Evolutionary conservation across 306 rosid genomes (phyloP), one percentile per base, ranked within the genome.

Genomic region (Erythrophleum fordii): DNA sequence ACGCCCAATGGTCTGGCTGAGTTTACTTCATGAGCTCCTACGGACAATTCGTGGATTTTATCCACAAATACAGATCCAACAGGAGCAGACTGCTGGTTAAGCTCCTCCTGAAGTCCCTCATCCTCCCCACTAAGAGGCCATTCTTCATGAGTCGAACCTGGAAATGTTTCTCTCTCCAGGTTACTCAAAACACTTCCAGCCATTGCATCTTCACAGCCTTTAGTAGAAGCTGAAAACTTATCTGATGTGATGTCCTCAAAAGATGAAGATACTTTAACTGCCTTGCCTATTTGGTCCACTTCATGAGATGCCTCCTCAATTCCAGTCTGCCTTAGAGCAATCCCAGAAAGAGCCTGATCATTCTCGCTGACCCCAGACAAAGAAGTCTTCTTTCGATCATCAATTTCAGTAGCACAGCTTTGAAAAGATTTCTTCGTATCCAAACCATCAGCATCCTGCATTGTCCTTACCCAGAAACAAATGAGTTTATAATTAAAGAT

Each of bases 401-500:
- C 86, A 64, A 76, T 74, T 77, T 82, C 76, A 78, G 84, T 62
- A 86, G 73, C 91, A 68, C 72, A 25, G 81, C 59, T 76, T 73
- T 61, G 82, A 85, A 56, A 41, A 75, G 83, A 84, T 72, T 87
- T 84, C 75, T 37, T 80, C 77, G 64, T 58, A 72, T 76, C 94
- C 86, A 82, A 82, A 86, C 90, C 89, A 73, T 85, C 87, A 86
- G 88, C 90, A 85, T 90, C 97, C 97, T 90, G 97, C 97, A 91
- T 91, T 87, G 91, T 83, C 89, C 97, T 97, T 92, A 91, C 81
- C 98, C 90, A 93, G 91, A 80, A 90, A 90, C 85, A 90, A 86
- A 90, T 87, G 93, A 90, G 96, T 85, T 87, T 86, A 87, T 80
- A 90, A 87, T 88, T 86, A 92, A 81, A 88, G 77, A 86, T 76